Conservation (phyloP, 2,329 filamentous ascomycete species). For the Xylariaceae sp. region DNA sequence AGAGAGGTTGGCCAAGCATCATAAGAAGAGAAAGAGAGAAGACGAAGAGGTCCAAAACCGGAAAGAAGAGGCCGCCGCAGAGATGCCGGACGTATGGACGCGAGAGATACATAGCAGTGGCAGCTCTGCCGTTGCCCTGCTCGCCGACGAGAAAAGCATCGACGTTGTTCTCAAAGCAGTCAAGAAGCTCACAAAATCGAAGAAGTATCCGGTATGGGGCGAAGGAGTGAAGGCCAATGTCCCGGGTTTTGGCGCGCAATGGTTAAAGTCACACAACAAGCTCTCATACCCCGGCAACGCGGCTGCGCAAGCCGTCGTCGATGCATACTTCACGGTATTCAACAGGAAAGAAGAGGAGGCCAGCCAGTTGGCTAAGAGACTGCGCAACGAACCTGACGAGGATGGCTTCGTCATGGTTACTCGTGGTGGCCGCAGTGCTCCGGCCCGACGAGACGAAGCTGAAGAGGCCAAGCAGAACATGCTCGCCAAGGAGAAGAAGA, state of each 20-base stretch:
- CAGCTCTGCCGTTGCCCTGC: conserved; percentile 71
- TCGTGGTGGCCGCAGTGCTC: conserved; percentile 67
- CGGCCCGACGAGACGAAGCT: conserved; percentile 67
- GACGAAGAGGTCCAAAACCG: conserved; percentile 37
- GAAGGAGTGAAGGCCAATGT: conserved; percentile 53
- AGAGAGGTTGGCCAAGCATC: conserved; percentile 35
- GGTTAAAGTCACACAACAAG: conserved; percentile 61
- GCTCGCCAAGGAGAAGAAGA: conserved; percentile 59
- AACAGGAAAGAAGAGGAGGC: conserved; percentile 63
- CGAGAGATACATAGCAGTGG: conserved; percentile 66
- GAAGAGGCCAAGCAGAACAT: conserved; percentile 54
- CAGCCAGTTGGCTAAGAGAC: conserved; percentile 54
- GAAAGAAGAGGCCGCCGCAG: conserved; percentile 52
- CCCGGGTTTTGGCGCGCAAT: conserved; percentile 52
- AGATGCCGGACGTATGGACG: conserved; percentile 69
- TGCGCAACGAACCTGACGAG: conserved; percentile 78
- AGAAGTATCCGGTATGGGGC: conserved; percentile 64
- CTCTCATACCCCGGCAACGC: conserved; percentile 65
- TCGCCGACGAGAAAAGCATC: conserved; percentile 77
- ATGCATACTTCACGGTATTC: conserved; percentile 83
- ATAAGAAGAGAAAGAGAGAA: conserved; percentile 48
- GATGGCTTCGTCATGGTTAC: conserved; percentile 94
- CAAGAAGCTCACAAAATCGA: conserved; percentile 55
- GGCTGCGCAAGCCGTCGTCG: conserved; percentile 66
- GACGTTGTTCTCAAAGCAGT: conserved; percentile 72